These are phyloP conservation scores for Canavalia gladiata DNA, from an alignment of 306 rosid species.

Conservation along the genomic window DNA sequence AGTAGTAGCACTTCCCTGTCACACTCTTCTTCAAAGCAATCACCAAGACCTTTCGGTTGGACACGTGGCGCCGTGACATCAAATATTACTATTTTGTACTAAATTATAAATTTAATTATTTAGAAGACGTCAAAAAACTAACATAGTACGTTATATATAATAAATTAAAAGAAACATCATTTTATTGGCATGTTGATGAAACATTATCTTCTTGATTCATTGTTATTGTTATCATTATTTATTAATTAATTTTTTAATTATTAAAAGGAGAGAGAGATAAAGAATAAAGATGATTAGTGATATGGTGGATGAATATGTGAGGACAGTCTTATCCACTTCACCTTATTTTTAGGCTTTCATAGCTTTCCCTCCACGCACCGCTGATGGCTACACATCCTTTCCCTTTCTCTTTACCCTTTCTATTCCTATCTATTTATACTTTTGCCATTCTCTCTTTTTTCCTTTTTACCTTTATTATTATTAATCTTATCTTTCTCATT, in stretches of 20 bases:
- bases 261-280: too few relatives aligned
- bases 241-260: not conserved
- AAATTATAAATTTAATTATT: too few relatives aligned
- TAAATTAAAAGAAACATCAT: too few relatives aligned
- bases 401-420: not conserved
- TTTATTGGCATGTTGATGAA: too few relatives aligned
- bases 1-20: slow-evolving; percentile 16
- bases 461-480: too few relatives aligned
- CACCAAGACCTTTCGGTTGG: not conserved
- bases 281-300: not conserved
- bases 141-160: too few relatives aligned
- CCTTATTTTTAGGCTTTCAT: slow-evolving; percentile 28
- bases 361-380: slow-evolving; percentile 54
- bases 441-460: slow-evolving; percentile 22
- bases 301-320: slow-evolving; percentile 25
- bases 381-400: slow-evolving; percentile 22
- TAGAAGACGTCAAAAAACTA: too few relatives aligned
- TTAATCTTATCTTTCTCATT: too few relatives aligned
- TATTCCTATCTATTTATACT: slow-evolving; percentile 18
- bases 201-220: too few relatives aligned
- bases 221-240: not conserved
- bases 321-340: slow-evolving; percentile 42
- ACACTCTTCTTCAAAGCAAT: slow-evolving; percentile 58
- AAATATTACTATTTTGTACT: not conserved
- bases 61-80: slow-evolving; percentile 16